Evolutionary conservation across 495 filamentous ascomycete species (phyloP).

Genomic region (Elaphomyces granulatus): DNA sequence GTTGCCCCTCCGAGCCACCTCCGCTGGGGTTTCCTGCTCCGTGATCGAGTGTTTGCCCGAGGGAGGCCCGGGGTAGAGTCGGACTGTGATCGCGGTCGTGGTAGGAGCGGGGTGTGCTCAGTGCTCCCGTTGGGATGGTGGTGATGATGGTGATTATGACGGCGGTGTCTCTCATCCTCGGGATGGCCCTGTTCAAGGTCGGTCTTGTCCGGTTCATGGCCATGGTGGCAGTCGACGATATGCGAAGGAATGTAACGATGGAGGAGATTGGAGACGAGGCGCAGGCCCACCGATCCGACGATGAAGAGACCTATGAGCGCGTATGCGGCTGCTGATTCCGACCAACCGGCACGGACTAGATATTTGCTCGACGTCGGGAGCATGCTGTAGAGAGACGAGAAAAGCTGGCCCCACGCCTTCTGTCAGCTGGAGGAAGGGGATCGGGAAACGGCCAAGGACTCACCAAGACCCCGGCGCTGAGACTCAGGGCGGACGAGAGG

Average conservation of each 20-base stretch:
- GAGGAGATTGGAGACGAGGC: constrained; percentile 60
- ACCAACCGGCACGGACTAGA: constrained; percentile 50
- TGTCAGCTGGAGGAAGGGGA: neutral
- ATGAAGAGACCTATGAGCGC: constrained; percentile 65
- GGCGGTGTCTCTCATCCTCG: constrained; percentile 8
- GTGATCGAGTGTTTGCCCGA: neutral
- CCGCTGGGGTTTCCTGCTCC: constrained; percentile 14
- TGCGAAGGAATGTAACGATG: constrained; percentile 84
- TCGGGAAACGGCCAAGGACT: constrained; percentile 9
- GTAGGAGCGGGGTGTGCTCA: constrained; percentile 35
- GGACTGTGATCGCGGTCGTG: neutral
- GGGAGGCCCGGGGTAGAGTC: neutral
- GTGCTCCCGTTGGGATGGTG: constrained; percentile 11
- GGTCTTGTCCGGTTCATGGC: constrained; percentile 43
- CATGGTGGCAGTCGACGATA: constrained; percentile 84
- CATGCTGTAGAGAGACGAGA: constrained; percentile 90
- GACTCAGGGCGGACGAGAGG: constrained; percentile 71
- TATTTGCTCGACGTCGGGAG: constrained; percentile 71
- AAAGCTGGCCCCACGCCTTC: constrained; percentile 44
- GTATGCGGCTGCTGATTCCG: constrained; percentile 52
- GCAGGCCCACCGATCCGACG: constrained; percentile 70
- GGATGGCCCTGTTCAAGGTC: constrained; percentile 21
- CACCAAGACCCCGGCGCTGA: constrained; percentile 98
- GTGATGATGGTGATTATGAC: constrained; percentile 11
- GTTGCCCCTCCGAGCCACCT: constrained; percentile 43